phyloP scores from a whole-genome alignment of 495 filamentous ascomycete species.

The Articulospora tetracladia region DNA sequence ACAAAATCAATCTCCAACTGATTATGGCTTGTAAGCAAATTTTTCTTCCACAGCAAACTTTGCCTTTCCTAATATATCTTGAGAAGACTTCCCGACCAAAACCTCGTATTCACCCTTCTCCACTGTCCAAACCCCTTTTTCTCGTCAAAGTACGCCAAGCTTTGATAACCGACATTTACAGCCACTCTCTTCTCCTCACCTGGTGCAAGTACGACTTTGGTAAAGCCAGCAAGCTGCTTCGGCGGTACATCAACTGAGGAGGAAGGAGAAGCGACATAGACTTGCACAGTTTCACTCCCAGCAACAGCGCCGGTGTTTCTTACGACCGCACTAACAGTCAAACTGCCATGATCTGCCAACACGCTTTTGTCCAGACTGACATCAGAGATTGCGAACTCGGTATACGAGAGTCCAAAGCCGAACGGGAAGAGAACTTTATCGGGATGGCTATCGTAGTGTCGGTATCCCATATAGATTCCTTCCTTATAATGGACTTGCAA shows the following conservation, averaged over 20 bases:
- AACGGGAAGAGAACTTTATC: conserved; percentile 80
- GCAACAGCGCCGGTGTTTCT: conserved; percentile 48
- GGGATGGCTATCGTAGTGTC: conserved; percentile 68
- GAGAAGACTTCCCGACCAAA: too few species aligned
- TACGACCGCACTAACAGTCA: conserved; percentile 49
- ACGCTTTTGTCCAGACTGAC: conserved; percentile 15
- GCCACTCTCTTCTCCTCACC: too few species aligned
- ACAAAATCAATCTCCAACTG: too few species aligned
- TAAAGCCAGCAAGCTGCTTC: conserved; percentile 69
- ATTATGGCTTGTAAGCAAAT: too few species aligned
- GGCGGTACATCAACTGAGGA: conserved; percentile 52
- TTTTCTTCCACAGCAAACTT: too few species aligned
- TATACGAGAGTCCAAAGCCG: conserved; percentile 84
- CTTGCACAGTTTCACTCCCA: conserved; percentile 58
- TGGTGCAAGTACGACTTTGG: conserved; percentile 59
- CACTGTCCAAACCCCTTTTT: too few species aligned
- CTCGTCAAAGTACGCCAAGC: too few species aligned
- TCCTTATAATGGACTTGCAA: conserved; percentile 40
- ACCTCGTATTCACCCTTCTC: too few species aligned
- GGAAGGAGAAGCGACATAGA: conserved; percentile 43
- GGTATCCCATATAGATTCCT: conserved; percentile 72
- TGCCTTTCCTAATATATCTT: too few species aligned
- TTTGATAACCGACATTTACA: too few species aligned
- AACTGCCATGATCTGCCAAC: not conserved
- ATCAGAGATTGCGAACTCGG: conserved; percentile 55